Percentiles rank a stretch among this genome's conserved stretches.
These are phyloP conservation scores for Populus trichocarpa DNA, from an alignment of 441 rosid species.

Conservation along the genomic window DNA sequence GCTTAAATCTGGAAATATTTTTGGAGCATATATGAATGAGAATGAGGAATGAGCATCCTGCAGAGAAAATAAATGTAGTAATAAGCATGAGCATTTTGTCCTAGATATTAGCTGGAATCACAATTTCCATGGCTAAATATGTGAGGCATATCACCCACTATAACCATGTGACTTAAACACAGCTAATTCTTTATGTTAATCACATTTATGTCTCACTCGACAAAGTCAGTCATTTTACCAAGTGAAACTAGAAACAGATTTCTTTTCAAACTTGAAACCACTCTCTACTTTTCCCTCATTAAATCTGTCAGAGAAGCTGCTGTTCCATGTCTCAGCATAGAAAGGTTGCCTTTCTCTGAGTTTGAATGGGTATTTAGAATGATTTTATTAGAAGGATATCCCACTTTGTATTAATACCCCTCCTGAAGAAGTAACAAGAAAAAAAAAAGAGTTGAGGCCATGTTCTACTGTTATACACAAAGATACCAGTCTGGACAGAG, in stretches of 20 bases:
- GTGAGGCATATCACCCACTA: neutral
- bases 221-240: neutral
- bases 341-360: neutral
- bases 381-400: neutral
- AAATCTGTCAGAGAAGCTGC: neutral
- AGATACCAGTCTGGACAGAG: neutral
- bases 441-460: neutral
- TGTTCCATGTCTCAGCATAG: neutral
- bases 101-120: constrained; percentile 1
- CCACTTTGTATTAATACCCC: neutral
- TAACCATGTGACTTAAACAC: neutral
- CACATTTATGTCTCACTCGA: neutral
- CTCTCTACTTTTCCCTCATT: neutral
- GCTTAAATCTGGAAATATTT: constrained; percentile 56
- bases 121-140: neutral
- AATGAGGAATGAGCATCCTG: constrained; percentile 80
- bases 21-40: constrained; percentile 69
- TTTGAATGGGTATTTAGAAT: neutral
- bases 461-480: neutral
- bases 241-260: neutral
- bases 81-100: constrained; percentile 21
- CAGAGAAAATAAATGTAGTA: constrained; percentile 26
- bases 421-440: too few species aligned
- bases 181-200: neutral
- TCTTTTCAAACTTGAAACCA: neutral